Base-by-base conservation (phyloP, 106 monocot genomes). In the Dendrobium nobile region DNA sequence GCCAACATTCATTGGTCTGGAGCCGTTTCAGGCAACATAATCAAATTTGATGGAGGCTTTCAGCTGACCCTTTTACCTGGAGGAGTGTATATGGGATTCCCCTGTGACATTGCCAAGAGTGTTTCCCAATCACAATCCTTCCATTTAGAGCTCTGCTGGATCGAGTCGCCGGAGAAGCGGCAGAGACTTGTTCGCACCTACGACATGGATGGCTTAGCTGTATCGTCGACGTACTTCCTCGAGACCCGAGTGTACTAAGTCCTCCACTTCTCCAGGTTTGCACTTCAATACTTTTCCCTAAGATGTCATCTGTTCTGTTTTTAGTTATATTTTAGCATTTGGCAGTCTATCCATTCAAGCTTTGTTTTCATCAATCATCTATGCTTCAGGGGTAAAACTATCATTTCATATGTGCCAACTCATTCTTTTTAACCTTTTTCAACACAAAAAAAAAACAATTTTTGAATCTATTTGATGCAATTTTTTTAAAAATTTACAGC, bases 1-100 rank as follows among this genome's bases (percentile, higher is more conserved):
- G 88, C 92, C 40, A 94, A 90, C 54, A 92, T 98, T 37, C 87
- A 82, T 61, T 98, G 97, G 97, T 86, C 86, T 5, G 97, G 97
- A 16, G 85, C 82, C 45, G 26, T 88, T 67, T 88, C 83, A 5
- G 75, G 81, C 79, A 94, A 94, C 85, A 73, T 92, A 68, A 84
- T 94, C 26, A 84, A 10, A 51, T 98, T 92, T 56, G 92, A 94
- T 76, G 94, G 94, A 78, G 97, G 94, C 44, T 98, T 85, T 55
- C 90, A 92, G 75, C 16, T 98, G 70, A 94, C 94, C 8, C 84
- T 94, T 47, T 79, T 98, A 73, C 94, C 92, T 59, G 90, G 94
- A 81, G 97, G 94, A 9, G 92, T 98, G 90, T 98, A 94, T 75
- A 84, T 98, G 89, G 97, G 97, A 75, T 98, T 81, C 82, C 94